These are phyloP conservation scores for Bryoerythrophyllum caledonicum DNA, from an alignment of 225 moss, liverwort and hornwort genomes.

Conservation along the genomic window DNA sequence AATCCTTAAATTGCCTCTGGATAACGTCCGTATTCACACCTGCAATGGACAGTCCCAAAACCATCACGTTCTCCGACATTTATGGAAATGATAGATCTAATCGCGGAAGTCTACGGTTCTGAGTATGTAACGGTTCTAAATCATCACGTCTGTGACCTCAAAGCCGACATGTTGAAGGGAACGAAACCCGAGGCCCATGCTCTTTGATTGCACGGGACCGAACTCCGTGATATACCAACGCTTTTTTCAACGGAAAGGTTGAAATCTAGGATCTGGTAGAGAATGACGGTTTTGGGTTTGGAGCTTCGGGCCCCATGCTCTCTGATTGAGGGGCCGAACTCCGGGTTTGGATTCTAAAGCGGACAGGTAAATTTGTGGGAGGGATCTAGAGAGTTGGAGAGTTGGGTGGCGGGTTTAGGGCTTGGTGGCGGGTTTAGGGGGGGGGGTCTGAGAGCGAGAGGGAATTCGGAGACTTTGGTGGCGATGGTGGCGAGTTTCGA, in stretches of 20 bases:
- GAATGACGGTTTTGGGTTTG: background rate
- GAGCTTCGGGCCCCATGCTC: background rate
- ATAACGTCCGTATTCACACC: slow-evolving; percentile 1
- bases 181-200: too few relatives aligned
- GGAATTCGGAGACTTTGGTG: slow-evolving; percentile 12
- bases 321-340: slow-evolving; percentile 9
- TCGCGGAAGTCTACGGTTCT: fast-evolving
- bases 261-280: too few relatives aligned
- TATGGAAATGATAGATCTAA: fast-evolving
- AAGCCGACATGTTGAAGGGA: too few relatives aligned
- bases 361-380: background rate
- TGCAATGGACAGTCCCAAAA: background rate
- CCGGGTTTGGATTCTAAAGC: background rate
- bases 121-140: too few relatives aligned
- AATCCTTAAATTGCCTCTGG: background rate
- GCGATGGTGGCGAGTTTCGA: slow-evolving; percentile 2
- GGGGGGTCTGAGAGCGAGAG: background rate
- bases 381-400: background rate
- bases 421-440: background rate
- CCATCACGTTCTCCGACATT: background rate
- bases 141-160: too few relatives aligned
- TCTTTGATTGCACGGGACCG: too few relatives aligned
- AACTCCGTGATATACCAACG: too few relatives aligned
- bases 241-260: too few relatives aligned
- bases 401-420: background rate